phyloP scores from a whole-genome alignment of 2,329 filamentous ascomycete genomes.

The Xylariaceae sp. region DNA sequence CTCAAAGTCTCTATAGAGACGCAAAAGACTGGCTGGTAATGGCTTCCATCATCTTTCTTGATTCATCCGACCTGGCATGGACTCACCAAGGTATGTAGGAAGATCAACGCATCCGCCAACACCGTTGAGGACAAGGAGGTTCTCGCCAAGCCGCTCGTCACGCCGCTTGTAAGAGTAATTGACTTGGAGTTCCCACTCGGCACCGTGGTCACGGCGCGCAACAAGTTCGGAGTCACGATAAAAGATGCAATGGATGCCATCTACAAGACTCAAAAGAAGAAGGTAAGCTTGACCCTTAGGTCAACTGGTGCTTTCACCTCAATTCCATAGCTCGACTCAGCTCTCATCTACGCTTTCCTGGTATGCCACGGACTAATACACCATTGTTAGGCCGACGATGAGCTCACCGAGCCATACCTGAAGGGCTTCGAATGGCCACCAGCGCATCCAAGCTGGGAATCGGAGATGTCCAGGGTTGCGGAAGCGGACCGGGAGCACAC shows the following conservation, averaged over 20 bases:
- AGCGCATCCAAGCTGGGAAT: conserved; percentile 20
- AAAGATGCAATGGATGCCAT: conserved; percentile 96
- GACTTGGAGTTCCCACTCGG: conserved; percentile 88
- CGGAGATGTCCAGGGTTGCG: conserved; percentile 15
- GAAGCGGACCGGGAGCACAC: conserved; percentile 36
- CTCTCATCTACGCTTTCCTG: not conserved
- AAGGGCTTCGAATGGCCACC: conserved; percentile 85
- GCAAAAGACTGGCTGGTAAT: conserved; percentile 83
- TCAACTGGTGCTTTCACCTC: not conserved
- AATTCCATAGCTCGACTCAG: not conserved
- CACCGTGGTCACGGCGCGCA: conserved; percentile 80
- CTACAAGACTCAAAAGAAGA: conserved; percentile 94
- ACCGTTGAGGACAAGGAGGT: conserved; percentile 77
- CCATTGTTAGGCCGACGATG: conserved; percentile 70
- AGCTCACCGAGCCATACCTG: conserved; percentile 80
- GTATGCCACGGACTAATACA: conserved; percentile 2
- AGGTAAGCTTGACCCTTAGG: conserved; percentile 50
- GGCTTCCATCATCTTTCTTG: conserved; percentile 12
- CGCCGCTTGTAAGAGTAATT: conserved; percentile 85
- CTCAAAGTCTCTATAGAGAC: conserved; percentile 75
- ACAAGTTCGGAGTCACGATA: conserved; percentile 91
- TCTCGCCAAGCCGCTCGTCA: conserved; percentile 75
- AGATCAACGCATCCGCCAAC: conserved; percentile 80
- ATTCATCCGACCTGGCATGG: conserved; percentile 5
- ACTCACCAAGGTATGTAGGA: conserved; percentile 52